phyloP scores from a whole-genome alignment of 1,284 basidiomycete genomes.

The Chalciporus sp. region DNA sequence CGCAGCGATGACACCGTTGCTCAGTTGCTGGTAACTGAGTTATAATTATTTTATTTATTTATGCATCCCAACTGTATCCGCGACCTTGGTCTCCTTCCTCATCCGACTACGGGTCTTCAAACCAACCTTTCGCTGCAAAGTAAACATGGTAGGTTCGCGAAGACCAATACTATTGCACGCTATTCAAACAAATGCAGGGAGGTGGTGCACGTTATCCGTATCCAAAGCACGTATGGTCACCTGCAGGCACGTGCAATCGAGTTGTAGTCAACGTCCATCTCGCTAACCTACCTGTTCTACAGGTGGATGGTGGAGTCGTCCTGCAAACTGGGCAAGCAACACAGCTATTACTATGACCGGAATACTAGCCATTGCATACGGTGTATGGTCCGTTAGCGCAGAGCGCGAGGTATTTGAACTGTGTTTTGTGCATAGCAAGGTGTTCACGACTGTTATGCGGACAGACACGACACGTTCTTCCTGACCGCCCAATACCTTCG shows the following conservation, averaged over 20 bases:
- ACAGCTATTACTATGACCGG: constrained; percentile 62
- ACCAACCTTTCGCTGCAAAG: neutral
- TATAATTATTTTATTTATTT: neutral
- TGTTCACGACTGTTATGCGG: constrained; percentile 8
- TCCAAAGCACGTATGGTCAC: constrained; percentile 73
- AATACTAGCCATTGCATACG: constrained; percentile 59
- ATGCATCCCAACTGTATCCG: neutral
- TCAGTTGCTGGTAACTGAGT: neutral
- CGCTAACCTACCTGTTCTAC: constrained; percentile 1
- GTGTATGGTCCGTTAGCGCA: constrained; percentile 62
- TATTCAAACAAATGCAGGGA: constrained; percentile 43
- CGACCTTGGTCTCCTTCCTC: neutral
- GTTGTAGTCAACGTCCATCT: neutral
- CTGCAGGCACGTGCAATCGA: constrained; percentile 49
- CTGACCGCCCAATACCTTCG: constrained; percentile 60
- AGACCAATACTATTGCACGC: neutral
- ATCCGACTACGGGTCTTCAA: neutral
- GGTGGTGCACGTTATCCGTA: constrained; percentile 70
- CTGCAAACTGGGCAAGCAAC: constrained; percentile 71
- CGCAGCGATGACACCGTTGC: neutral
- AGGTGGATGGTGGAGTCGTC: constrained; percentile 79
- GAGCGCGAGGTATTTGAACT: constrained; percentile 57
- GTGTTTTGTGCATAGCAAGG: neutral
- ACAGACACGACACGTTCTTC: constrained; percentile 42
- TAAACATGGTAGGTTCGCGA: neutral